Conservation (phyloP, 2,329 filamentous ascomycete species). For the Cylindrodendrum hubeiense region DNA sequence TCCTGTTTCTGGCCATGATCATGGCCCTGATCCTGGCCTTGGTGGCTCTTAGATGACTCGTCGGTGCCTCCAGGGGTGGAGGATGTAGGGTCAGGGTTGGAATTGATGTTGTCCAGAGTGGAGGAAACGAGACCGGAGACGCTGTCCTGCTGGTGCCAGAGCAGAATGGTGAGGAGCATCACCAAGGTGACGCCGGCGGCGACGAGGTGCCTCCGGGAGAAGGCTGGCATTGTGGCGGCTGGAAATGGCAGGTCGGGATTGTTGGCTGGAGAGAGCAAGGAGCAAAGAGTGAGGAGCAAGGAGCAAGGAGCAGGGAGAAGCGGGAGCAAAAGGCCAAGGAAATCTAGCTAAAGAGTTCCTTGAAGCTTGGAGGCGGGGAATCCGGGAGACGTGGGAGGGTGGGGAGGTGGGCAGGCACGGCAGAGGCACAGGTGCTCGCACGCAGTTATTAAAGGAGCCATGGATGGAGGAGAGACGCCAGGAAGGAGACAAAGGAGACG, state of each 20-base stretch:
- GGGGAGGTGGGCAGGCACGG: not conserved
- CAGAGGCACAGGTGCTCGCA: not conserved
- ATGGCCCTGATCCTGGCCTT: not conserved
- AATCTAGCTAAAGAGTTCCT: not conserved
- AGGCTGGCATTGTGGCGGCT: constrained; percentile 7
- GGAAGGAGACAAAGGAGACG: too few relatives aligned
- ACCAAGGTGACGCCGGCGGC: constrained; percentile 7
- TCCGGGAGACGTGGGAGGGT: not conserved
- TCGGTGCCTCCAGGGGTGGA: not conserved
- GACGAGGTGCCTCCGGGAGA: constrained; percentile 13
- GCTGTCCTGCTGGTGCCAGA: constrained; percentile 19
- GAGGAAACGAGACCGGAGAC: constrained; percentile 11
- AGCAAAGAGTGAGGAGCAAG: not conserved
- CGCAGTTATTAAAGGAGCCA: not conserved
- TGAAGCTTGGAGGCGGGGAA: not conserved
- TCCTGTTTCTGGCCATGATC: not conserved
- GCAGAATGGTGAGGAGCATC: constrained; percentile 14
- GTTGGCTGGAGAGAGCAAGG: too few relatives aligned
- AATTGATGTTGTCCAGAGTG: not conserved
- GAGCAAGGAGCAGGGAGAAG: not conserved
- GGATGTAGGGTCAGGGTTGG: not conserved
- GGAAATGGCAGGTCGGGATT: not conserved
- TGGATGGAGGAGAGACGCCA: not conserved
- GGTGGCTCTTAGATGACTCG: not conserved
- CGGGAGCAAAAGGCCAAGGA: not conserved